Percentiles rank a stretch among this genome's conserved stretches.
Conservation (phyloP, 1,284 basidiomycete species). For the Leccinum angustisporum region DNA sequence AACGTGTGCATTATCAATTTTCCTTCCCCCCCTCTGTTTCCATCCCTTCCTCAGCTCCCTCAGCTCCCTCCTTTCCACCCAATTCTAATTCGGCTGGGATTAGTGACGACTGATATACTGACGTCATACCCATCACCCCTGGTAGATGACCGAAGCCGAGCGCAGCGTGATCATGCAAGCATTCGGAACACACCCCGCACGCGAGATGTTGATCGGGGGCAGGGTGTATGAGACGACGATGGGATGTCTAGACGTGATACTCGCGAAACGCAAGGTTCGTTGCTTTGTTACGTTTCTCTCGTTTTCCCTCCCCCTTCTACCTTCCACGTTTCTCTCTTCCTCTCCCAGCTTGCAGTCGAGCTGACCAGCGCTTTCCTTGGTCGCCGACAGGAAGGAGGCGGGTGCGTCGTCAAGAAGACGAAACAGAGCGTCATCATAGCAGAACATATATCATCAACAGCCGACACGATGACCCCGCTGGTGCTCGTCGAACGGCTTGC, state of each 20-base stretch:
- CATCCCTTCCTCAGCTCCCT: background rate
- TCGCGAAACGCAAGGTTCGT: constrained; percentile 26
- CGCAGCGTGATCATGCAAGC: constrained; percentile 17
- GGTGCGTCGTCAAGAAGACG: constrained; percentile 82
- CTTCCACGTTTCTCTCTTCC: too few relatives aligned
- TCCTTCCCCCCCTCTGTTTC: background rate
- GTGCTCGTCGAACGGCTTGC: constrained; percentile 74
- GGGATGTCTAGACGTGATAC: constrained; percentile 30
- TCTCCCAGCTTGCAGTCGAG: background rate
- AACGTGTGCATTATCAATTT: constrained; percentile 49
- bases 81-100: background rate
- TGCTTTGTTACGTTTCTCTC: background rate
- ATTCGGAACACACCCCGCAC: constrained; percentile 21
- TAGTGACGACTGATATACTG: background rate
- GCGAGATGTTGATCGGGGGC: constrained; percentile 29
- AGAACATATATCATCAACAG: constrained; percentile 50
- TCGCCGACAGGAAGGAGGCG: constrained; percentile 45
- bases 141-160: constrained; percentile 23
- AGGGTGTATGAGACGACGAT: constrained; percentile 28
- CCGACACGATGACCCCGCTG: constrained; percentile 60
- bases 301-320: too few relatives aligned
- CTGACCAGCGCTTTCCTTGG: background rate
- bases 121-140: background rate
- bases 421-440: constrained; percentile 85
- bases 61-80: too few relatives aligned